Evolutionary conservation across 768 basidiomycete species (phyloP).

Genomic region (Amylocystis lapponica): DNA sequence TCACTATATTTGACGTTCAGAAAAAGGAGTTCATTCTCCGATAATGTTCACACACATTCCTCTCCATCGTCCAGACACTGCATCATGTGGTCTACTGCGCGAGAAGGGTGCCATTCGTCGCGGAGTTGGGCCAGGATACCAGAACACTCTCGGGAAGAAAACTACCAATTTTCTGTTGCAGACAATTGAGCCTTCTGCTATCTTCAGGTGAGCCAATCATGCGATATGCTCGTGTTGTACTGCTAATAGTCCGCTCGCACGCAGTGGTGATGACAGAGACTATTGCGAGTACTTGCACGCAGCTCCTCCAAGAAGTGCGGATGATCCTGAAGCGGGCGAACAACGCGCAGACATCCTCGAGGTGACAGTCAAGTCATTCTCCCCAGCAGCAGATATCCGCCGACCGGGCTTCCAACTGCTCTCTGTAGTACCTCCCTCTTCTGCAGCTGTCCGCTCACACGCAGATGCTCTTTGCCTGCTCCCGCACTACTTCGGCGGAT

Average conservation of each 20-base stretch:
- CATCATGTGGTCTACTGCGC: constrained; percentile 73
- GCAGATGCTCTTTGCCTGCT: constrained; percentile 67
- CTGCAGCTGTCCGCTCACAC: constrained; percentile 33
- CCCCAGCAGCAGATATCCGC: constrained; percentile 82
- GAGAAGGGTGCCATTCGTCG: constrained; percentile 70
- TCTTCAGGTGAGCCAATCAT: constrained; percentile 60
- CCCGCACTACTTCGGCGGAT: constrained; percentile 81
- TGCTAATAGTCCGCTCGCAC: neutral
- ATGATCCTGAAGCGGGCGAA: constrained; percentile 5
- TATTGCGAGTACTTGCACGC: constrained; percentile 77
- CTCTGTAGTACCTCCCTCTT: constrained; percentile 49
- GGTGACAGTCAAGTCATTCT: constrained; percentile 87
- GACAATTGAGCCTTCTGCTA: constrained; percentile 54
- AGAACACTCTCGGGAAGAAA: constrained; percentile 71
- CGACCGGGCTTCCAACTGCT: constrained; percentile 88
- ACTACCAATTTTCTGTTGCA: constrained; percentile 64
- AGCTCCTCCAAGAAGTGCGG: constrained; percentile 19
- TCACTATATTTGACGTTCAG: neutral
- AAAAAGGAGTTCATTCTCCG: constrained; percentile 36
- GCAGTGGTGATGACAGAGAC: constrained; percentile 91
- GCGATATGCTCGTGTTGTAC: no score
- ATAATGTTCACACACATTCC: constrained; percentile 87
- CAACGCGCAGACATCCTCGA: constrained; percentile 43
- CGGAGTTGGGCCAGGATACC: constrained; percentile 75
- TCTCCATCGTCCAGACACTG: constrained; percentile 61